These are phyloP conservation scores for Hygrophila difformis DNA, from an alignment of 257 asterid species.

Conservation along the genomic window DNA sequence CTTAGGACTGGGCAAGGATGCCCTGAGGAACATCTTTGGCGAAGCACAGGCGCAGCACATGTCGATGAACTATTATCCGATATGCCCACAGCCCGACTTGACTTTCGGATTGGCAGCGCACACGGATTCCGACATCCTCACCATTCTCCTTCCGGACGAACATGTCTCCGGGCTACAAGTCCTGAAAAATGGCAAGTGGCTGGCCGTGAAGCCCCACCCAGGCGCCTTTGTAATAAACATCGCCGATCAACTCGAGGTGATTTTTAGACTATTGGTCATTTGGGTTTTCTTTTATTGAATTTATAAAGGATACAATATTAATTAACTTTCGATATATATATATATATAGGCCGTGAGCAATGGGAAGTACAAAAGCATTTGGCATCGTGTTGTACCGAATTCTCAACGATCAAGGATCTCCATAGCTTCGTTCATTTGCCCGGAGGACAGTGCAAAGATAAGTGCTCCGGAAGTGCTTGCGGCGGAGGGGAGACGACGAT, in stretches of 20 bases:
- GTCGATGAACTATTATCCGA: constrained; percentile 58
- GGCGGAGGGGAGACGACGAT: background rate
- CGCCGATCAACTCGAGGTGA: constrained; percentile 61
- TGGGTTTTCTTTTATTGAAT: too few relatives aligned
- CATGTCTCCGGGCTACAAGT: constrained; percentile 52
- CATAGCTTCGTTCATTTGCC: background rate
- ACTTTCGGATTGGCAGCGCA: constrained; percentile 63
- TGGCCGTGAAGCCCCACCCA: constrained; percentile 39
- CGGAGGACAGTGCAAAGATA: background rate
- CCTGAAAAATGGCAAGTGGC: constrained; percentile 47
- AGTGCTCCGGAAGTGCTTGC: background rate
- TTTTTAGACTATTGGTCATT: too few relatives aligned
- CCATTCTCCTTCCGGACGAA: constrained; percentile 57
- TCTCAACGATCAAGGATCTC: background rate
- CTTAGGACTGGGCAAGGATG: constrained; percentile 17
- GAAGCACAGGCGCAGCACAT: constrained; percentile 61
- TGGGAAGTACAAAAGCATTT: background rate
- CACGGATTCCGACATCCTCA: constrained; percentile 57
- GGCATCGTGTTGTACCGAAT: background rate
- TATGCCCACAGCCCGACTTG: constrained; percentile 64
- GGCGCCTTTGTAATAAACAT: constrained; percentile 49
- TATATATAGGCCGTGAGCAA: background rate
- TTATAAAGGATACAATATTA: too few relatives aligned
- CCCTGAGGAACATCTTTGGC: constrained; percentile 26
- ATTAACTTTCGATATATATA: too few relatives aligned